phyloP scores from a whole-genome alignment of 164 flowering plant species.

The Umbilicus rupestris region DNA sequence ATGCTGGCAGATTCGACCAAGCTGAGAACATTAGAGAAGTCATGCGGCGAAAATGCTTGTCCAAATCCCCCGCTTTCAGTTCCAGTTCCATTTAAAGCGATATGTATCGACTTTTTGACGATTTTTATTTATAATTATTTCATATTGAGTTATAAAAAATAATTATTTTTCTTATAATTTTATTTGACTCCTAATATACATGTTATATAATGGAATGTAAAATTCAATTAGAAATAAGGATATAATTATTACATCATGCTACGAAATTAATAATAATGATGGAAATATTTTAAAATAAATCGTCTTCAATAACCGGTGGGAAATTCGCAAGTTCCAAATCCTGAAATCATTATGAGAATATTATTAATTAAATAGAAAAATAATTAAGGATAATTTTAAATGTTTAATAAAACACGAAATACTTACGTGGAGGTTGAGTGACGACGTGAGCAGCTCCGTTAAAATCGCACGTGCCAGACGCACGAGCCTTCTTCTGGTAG shows the following conservation, averaged over 20 bases:
- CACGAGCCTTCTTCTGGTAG: conserved; percentile 47
- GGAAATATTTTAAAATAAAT: not conserved
- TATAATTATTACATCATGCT: no score
- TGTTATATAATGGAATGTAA: no score
- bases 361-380: not conserved
- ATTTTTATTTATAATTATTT: no score
- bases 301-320: conserved; percentile 43
- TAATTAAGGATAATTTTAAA: not conserved
- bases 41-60: conserved; percentile 19
- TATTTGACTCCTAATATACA: no score
- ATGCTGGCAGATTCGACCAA: conserved; percentile 20
- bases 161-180: no score
- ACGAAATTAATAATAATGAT: no score
- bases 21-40: conserved; percentile 18
- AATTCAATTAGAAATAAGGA: no score
- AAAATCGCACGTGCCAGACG: conserved; percentile 38
- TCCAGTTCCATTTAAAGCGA: conserved; percentile 13
- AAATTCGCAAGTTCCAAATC: conserved; percentile 53
- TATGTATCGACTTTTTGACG: not conserved
- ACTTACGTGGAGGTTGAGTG: conserved; percentile 50
- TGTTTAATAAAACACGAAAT: not conserved
- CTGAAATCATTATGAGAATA: conserved; percentile 26
- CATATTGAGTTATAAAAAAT: no score
- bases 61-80: conserved; percentile 25
- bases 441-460: conserved; percentile 55